Evolutionary conservation across 768 basidiomycete genomes (phyloP).

Genomic region (Trametopsis cervina): DNA sequence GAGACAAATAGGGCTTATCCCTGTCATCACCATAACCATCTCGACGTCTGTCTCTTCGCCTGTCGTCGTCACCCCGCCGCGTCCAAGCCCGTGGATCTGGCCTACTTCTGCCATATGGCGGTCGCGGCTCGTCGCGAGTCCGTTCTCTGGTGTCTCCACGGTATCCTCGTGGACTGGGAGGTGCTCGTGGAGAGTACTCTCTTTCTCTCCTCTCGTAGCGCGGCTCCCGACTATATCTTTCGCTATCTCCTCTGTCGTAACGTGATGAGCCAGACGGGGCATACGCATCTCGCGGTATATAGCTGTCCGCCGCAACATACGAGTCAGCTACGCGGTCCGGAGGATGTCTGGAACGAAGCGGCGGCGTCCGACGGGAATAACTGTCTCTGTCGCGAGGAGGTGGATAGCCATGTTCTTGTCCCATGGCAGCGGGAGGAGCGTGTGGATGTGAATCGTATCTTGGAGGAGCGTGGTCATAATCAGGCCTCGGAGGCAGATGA

Average conservation of each 20-base stretch:
- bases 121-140: not conserved
- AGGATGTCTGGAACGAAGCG: constrained; percentile 16
- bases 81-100: constrained; percentile 5
- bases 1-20: too few relatives aligned
- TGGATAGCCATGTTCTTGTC: not conserved
- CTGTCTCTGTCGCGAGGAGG: constrained; percentile 14
- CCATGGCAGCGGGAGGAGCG: too few relatives aligned
- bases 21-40: not conserved
- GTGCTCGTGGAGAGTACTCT: constrained; percentile 12
- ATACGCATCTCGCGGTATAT: constrained; percentile 3
- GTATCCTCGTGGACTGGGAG: too few relatives aligned
- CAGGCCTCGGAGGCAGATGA: constrained; percentile 27
- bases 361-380: constrained; percentile 15
- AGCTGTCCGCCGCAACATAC: constrained; percentile 14
- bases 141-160: not conserved
- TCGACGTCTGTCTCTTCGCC: not conserved
- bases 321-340: constrained; percentile 11
- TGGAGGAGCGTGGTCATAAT: constrained; percentile 20
- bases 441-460: constrained; percentile 15
- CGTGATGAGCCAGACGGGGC: constrained; percentile 7
- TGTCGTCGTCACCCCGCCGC: constrained; percentile 1
- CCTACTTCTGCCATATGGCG: not conserved
- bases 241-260: constrained; percentile 19
- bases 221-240: constrained; percentile 10
- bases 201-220: constrained; percentile 15